Evolutionary conservation across 257 asterid genomes (phyloP), one percentile per base, ranked within the genome.

Genomic region (Capsicum baccatum): DNA sequence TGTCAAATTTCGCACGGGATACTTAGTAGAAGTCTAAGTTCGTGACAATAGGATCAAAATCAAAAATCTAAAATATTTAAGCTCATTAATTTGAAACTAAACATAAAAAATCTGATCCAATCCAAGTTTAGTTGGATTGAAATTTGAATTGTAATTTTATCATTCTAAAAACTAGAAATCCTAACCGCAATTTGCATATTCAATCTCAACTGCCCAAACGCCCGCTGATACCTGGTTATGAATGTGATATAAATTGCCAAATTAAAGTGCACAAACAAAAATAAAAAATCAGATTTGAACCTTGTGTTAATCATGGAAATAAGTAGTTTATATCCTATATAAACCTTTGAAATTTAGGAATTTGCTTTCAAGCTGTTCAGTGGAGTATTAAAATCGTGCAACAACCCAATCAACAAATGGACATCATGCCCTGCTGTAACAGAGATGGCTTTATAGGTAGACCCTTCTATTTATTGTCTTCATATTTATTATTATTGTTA

Each of bases 121-220:
- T 19, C 14, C 68, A 19, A 62, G 15, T 21, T 21, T 62, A 19
- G 9, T 62, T 17, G 3, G 96, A 92, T 82, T 84, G 91, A n/a
- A 89, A 26, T 93, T 21, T 86, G 91, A 67, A 91, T 59, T 91
- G 91, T 87, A 87, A 26, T 63, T 62, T 62, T 14, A 8, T 9
- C 68, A 0, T 8, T 62, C 0, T 8, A 1, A 62, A 60, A 62
- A 19, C 10, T 62, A 0, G 17, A 59, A 59, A 8, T 59, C 64
- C 64, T 59, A 59, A 59, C 33, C 8, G 64, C 19, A 62, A 62
- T 62, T 62, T 62, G 37, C 37, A 62, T 62, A 62, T 19, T 35
- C 68, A 59, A 59, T 17, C 26, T 59, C 11, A 11, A 17, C 8
- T 7, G n/a, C n/a, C 62, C 62, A 57, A 57, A 57, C 16, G 19